Percentiles rank a stretch among this genome's conserved stretches.
Conservation (phyloP, 306 rosid species). For the Rosa chinensis region DNA sequence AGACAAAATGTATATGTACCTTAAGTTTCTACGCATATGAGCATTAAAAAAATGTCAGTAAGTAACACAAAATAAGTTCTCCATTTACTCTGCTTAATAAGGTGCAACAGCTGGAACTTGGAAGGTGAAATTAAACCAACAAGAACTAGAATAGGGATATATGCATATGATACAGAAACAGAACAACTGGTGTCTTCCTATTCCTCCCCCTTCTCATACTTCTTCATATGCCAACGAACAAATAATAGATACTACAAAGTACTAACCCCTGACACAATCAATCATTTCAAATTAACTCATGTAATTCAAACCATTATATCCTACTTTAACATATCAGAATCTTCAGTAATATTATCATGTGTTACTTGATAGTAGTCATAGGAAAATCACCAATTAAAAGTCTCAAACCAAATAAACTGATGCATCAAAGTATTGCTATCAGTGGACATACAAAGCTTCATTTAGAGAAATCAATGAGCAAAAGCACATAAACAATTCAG, state of each 20-base stretch:
- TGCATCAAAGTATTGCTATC: neutral
- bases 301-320: conserved; percentile 1
- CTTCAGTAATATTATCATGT: too few species aligned
- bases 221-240: neutral
- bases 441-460: neutral
- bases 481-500: neutral
- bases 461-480: neutral
- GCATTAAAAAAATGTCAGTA: neutral
- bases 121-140: neutral
- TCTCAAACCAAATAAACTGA: neutral
- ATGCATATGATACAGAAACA: neutral
- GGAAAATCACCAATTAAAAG: neutral
- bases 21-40: neutral
- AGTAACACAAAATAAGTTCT: neutral
- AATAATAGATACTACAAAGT: neutral
- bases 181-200: neutral
- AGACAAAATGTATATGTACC: neutral
- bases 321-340: neutral
- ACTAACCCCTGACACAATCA: neutral
- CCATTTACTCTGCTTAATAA: neutral
- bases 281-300: neutral
- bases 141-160: neutral
- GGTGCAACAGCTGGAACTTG: neutral
- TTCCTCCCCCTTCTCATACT: too few species aligned
- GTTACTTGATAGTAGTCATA: too few species aligned